Conservation (phyloP, 805 yeast species). For the Yarrowia yakushimensis region DNA sequence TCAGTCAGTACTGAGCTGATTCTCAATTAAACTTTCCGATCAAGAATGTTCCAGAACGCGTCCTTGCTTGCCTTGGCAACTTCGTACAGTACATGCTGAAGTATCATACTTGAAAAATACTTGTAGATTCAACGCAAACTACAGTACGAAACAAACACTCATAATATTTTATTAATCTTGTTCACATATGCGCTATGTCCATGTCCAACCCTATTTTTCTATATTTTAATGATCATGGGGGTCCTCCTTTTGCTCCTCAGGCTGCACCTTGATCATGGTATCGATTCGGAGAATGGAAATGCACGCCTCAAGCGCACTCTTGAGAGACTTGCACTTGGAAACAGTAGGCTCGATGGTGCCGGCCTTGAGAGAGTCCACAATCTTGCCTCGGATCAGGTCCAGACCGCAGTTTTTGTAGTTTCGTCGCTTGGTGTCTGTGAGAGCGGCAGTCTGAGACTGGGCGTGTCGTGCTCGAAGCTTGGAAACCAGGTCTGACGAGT, state of each 20-base stretch:
- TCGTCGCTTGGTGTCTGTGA: slow-evolving; percentile 78
- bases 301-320: slow-evolving; percentile 97
- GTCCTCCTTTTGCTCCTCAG: slow-evolving; percentile 68
- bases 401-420: slow-evolving; percentile 88
- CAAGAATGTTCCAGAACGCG: neutral
- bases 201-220: neutral
- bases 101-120: no score
- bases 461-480: slow-evolving; percentile 95
- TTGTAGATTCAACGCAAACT: no score
- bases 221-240: slow-evolving; percentile 69
- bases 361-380: slow-evolving; percentile 73
- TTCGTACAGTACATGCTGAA: no score
- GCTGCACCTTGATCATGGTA: slow-evolving; percentile 96
- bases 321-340: slow-evolving; percentile 86
- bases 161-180: neutral
- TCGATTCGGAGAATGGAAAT: slow-evolving; percentile 95
- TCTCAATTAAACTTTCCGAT: no score
- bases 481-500: slow-evolving; percentile 89
- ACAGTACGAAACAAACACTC: neutral
- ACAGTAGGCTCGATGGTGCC: slow-evolving; percentile 97
- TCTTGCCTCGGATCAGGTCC: slow-evolving; percentile 86
- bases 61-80: no score
- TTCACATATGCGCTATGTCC: slow-evolving; percentile 2
- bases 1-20: no score
- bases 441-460: slow-evolving; percentile 81